Evolutionary conservation across 495 filamentous ascomycete species (phyloP).

Genomic region (Tuber borchii): DNA sequence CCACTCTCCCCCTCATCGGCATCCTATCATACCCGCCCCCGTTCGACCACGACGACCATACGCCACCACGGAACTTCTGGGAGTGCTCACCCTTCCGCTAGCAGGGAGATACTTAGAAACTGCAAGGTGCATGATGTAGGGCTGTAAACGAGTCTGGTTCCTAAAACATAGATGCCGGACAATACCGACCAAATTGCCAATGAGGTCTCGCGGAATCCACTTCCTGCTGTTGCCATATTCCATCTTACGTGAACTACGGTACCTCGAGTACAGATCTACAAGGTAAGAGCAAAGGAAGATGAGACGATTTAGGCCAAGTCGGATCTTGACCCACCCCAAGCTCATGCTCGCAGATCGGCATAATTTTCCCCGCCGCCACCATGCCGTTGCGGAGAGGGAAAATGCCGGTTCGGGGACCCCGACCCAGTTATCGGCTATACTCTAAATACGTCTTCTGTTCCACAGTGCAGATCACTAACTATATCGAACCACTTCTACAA

Average conservation of each 20-base stretch:
- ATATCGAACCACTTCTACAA: not conserved
- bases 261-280: not conserved
- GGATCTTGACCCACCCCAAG: not conserved
- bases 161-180: not conserved
- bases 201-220: not conserved
- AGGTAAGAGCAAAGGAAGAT: not conserved
- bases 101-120: not conserved
- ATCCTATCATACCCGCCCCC: slow-evolving; percentile 1
- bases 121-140: not conserved
- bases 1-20: not conserved
- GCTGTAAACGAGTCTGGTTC: not conserved
- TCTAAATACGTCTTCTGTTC: not conserved
- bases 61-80: not conserved
- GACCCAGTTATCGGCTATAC: not conserved
- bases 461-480: not conserved
- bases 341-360: not conserved
- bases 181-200: not conserved
- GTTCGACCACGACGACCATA: not conserved
- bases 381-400: not conserved
- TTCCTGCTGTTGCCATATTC: not conserved
- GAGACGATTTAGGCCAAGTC: not conserved
- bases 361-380: not conserved
- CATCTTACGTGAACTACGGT: not conserved
- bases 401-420: not conserved
- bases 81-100: not conserved